These are phyloP conservation scores for Neoconidiobolus thromboides DNA, from an alignment of 371 early-diverging fungal species.

Conservation along the genomic window DNA sequence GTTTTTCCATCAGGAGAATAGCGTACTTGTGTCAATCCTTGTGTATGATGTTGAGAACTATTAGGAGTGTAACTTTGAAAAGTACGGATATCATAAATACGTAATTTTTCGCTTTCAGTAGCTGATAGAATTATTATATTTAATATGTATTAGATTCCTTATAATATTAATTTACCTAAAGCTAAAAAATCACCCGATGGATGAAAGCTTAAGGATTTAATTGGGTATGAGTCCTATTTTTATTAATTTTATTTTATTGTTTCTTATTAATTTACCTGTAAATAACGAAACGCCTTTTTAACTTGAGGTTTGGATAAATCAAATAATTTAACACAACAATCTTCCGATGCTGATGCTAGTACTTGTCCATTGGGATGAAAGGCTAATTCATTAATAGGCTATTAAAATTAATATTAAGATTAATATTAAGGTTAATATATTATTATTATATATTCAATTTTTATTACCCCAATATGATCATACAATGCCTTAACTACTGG, in stretches of 20 bases:
- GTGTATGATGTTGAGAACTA: conserved; percentile 25
- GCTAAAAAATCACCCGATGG: conserved; percentile 65
- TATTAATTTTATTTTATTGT: too few relatives aligned
- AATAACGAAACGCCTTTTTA: conserved; percentile 65
- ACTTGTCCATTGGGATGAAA: conserved; percentile 87
- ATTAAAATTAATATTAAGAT: background rate
- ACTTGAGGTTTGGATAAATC: conserved; percentile 62
- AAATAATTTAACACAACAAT: conserved; percentile 67
- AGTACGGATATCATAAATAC: conserved; percentile 70
- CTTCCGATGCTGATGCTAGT: conserved; percentile 73
- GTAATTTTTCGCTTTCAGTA: conserved; percentile 51
- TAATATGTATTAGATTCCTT: background rate
- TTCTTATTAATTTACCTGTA: conserved; percentile 18
- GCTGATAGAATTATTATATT: conserved; percentile 16
- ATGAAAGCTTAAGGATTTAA: conserved; percentile 61
- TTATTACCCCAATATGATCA: conserved; percentile 46
- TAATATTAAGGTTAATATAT: too few relatives aligned
- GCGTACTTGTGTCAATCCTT: conserved; percentile 25
- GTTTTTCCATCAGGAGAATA: conserved; percentile 49
- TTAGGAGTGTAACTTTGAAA: conserved; percentile 47
- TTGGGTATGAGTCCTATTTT: conserved; percentile 35
- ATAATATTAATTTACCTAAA: conserved; percentile 15
- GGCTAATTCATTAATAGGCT: conserved; percentile 60
- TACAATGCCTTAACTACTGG: conserved; percentile 76
- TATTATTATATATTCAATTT: background rate